Evolutionary conservation across 495 filamentous ascomycete genomes (phyloP).

Genomic region (Cenococcum geophilum): DNA sequence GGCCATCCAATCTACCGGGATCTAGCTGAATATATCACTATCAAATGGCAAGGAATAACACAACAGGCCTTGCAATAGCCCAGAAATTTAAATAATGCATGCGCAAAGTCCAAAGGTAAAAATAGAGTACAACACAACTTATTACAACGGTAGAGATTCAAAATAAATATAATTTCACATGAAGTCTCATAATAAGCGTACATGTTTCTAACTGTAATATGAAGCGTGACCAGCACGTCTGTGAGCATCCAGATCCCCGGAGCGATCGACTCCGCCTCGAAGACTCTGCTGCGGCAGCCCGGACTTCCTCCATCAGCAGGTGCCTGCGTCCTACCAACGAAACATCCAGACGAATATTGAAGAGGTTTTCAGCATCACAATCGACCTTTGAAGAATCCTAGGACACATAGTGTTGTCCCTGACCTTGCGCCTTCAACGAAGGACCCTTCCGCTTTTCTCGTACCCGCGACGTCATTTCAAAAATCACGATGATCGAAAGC

Average conservation of each 20-base stretch:
- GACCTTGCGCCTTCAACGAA: neutral
- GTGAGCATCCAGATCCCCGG: neutral
- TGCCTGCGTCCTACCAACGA: neutral
- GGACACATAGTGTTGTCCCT: neutral
- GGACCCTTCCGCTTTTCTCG: constrained; percentile 12
- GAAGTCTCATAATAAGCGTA: too few species aligned
- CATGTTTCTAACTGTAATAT: too few species aligned
- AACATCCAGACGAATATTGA: neutral
- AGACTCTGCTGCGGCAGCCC: neutral
- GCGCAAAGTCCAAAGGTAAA: too few species aligned
- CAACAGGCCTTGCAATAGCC: too few species aligned
- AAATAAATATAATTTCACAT: too few species aligned
- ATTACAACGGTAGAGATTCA: too few species aligned
- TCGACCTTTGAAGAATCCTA: neutral
- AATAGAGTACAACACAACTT: too few species aligned
- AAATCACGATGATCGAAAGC: constrained; percentile 27
- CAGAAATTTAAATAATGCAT: too few species aligned
- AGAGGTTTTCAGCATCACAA: neutral
- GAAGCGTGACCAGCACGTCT: neutral
- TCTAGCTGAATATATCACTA: too few species aligned
- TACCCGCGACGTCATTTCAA: constrained; percentile 17
- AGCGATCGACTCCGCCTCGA: constrained; percentile 1
- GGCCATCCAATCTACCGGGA: too few species aligned
- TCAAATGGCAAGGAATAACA: too few species aligned
- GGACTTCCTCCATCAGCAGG: neutral